These are phyloP conservation scores for Metarhizium rileyi DNA, from an alignment of 2,329 filamentous ascomycete genomes.

Conservation along the genomic window DNA sequence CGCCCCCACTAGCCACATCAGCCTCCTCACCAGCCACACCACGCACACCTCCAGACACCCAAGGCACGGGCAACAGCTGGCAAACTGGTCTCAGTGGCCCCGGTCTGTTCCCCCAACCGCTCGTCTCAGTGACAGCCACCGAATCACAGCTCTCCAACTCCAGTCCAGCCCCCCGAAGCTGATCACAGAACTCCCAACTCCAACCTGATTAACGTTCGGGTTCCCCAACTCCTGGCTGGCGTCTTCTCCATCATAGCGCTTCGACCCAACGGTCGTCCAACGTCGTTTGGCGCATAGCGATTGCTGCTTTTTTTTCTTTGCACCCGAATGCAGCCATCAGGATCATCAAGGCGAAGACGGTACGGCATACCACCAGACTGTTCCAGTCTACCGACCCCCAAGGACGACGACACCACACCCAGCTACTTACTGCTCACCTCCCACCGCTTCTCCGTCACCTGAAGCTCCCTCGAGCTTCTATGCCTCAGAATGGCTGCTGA, in stretches of 20 bases:
- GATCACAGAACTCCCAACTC: background rate
- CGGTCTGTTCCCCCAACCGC: background rate
- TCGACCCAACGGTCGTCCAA: background rate
- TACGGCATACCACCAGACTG: background rate
- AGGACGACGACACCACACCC: conserved; percentile 4
- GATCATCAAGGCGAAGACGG: background rate
- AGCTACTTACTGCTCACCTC: background rate
- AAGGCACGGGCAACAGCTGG: too few species aligned
- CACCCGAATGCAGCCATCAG: background rate
- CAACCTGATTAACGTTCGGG: background rate
- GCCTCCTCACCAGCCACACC: background rate
- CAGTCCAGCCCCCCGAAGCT: background rate
- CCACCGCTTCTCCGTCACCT: background rate
- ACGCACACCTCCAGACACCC: too few species aligned
- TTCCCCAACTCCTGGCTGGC: background rate
- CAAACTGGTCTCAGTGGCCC: too few species aligned
- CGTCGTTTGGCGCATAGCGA: background rate
- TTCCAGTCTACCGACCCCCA: background rate
- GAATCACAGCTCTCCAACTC: conserved; percentile 7
- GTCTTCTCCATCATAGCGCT: background rate
- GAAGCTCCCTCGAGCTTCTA: background rate
- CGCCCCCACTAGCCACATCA: background rate
- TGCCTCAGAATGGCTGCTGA: conserved; percentile 16
- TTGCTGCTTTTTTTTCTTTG: background rate
- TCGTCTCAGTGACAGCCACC: conserved; percentile 6